These are phyloP conservation scores for Cyanidium caldarium DNA, from an alignment of 23 red algal species.

Conservation along the genomic window DNA sequence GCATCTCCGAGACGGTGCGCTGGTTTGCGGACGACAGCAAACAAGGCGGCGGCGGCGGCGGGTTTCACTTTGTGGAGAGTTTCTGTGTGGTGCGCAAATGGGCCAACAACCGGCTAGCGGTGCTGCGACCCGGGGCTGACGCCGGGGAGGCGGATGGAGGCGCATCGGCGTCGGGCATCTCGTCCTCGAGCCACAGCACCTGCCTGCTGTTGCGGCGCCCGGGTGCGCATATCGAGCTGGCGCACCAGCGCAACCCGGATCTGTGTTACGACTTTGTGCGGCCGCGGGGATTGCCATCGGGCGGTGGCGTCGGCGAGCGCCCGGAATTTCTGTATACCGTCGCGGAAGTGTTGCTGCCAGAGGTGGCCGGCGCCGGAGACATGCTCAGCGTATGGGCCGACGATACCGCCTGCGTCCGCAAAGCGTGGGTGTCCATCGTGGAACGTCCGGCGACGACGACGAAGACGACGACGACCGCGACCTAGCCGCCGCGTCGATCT, in stretches of 20 bases:
- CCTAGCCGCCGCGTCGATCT: too few relatives aligned
- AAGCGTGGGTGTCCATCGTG: not conserved
- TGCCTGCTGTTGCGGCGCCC: not conserved
- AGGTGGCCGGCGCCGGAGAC: not conserved
- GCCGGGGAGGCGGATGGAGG: not conserved
- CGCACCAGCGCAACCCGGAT: constrained; percentile 22
- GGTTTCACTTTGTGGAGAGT: constrained; percentile 21
- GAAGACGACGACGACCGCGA: too few relatives aligned
- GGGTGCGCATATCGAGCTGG: constrained; percentile 9
- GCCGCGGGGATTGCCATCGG: too few relatives aligned
- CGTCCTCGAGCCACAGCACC: not conserved
- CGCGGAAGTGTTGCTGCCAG: constrained; percentile 8
- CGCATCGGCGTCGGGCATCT: not conserved
- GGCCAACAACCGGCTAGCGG: constrained; percentile 8
- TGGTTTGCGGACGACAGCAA: not conserved
- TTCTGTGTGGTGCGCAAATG: constrained; percentile 14
- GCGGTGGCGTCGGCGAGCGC: not conserved
- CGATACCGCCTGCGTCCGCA: not conserved
- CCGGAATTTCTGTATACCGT: constrained; percentile 4
- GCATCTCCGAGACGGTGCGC: constrained; percentile 4
- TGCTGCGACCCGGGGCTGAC: not conserved
- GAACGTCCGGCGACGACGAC: too few relatives aligned
- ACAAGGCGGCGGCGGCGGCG: not conserved
- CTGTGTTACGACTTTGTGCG: constrained; percentile 10
- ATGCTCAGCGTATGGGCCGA: constrained; percentile 2